A percentile compares a stretch with the other conserved stretches of the same genome.
Evolutionary conservation across 768 basidiomycete genomes (phyloP).

Genomic region (Trametes villosa): DNA sequence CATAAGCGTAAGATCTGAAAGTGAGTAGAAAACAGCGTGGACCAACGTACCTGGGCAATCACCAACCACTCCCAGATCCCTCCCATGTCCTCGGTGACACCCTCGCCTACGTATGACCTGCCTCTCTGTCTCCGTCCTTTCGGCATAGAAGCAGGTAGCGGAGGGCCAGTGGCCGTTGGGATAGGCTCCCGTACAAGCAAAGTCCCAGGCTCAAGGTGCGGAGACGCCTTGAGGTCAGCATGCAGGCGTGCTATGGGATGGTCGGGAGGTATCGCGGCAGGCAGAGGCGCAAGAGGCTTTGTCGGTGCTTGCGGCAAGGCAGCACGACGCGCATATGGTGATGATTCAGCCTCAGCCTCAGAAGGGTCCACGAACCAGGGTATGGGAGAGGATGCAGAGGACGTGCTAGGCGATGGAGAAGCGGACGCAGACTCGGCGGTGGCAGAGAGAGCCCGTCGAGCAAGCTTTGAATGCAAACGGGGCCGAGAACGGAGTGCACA

Average conservation of each 20-base stretch:
- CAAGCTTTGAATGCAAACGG: background rate
- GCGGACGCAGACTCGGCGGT: conserved; percentile 12
- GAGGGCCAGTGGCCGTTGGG: conserved; percentile 56
- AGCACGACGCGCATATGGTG: conserved; percentile 12
- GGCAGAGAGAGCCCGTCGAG: conserved; percentile 17
- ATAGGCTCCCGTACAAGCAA: conserved; percentile 60
- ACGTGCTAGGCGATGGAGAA: background rate
- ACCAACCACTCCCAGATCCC: conserved; percentile 82
- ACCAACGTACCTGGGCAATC: conserved; percentile 63
- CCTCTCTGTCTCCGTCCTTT: conserved; percentile 70
- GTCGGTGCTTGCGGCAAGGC: conserved; percentile 30
- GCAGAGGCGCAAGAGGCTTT: conserved; percentile 44
- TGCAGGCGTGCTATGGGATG: conserved; percentile 56
- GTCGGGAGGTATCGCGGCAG: conserved; percentile 54
- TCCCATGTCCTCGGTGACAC: conserved; percentile 49
- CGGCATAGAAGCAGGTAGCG: conserved; percentile 57
- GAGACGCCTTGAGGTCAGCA: conserved; percentile 58
- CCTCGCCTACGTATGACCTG: conserved; percentile 68
- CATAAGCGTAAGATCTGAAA: background rate
- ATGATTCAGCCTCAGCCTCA: conserved; percentile 16
- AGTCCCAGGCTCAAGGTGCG: conserved; percentile 66
- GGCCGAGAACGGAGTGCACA: background rate
- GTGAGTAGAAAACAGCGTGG: background rate
- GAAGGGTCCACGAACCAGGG: conserved; percentile 75
- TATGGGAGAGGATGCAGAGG: conserved; percentile 16